Percentiles rank a stretch among this genome's conserved stretches.
Conservation (phyloP, 495 filamentous ascomycete species). For the Terfezia boudieri region DNA sequence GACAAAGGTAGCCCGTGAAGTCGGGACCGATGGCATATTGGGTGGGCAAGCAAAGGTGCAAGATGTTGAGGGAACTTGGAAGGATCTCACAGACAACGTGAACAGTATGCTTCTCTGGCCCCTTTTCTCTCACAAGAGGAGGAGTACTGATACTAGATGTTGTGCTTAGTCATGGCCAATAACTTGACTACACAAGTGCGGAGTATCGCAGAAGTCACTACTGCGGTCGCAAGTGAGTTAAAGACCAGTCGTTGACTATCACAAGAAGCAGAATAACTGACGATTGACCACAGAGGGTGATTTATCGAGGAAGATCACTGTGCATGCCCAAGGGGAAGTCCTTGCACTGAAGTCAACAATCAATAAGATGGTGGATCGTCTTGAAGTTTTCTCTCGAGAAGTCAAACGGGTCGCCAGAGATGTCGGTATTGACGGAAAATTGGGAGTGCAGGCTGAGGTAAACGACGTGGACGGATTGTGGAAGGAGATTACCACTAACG, state of each 20-base stretch:
- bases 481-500: slow-evolving; percentile 96
- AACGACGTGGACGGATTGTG: slow-evolving; percentile 83
- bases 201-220: slow-evolving; percentile 97
- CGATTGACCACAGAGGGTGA: slow-evolving; percentile 30
- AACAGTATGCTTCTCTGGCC: slow-evolving; percentile 27
- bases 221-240: slow-evolving; percentile 50
- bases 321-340: slow-evolving; percentile 89
- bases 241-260: no score
- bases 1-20: slow-evolving; percentile 93
- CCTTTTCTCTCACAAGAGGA: slow-evolving; percentile 19
- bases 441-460: slow-evolving; percentile 94
- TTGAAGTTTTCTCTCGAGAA: slow-evolving; percentile 92
- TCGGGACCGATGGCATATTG: slow-evolving; percentile 89
- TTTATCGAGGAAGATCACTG: slow-evolving; percentile 88
- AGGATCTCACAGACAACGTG: slow-evolving; percentile 91
- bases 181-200: slow-evolving; percentile 94
- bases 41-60: slow-evolving; percentile 92
- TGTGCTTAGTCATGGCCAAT: slow-evolving; percentile 47
- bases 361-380: slow-evolving; percentile 95
- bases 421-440: slow-evolving; percentile 94
- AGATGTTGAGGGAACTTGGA: slow-evolving; percentile 98
- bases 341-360: slow-evolving; percentile 88
- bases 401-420: slow-evolving; percentile 91
- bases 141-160: slow-evolving; percentile 5
- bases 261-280: no score